Base-by-base conservation (phyloP, 805 yeast species). In the Candida pini region DNA sequence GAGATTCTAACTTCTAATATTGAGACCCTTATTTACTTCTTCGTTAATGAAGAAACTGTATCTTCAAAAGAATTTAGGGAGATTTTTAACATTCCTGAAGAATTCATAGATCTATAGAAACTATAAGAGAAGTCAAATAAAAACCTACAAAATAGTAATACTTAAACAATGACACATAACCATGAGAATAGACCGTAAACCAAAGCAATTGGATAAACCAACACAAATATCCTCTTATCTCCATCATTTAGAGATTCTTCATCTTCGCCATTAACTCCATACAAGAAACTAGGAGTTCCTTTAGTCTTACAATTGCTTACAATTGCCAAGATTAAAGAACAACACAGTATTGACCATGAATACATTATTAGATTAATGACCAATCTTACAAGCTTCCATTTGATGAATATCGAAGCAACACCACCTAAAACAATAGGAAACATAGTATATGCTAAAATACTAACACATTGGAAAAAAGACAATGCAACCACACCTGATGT, bases 401-500 rank as follows among this genome's bases (percentile, higher is more conserved):
- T 51, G 26, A 74, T 43, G 5, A 71, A 52, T 3, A 71, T 58
- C 31, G 75, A 63, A 13, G 69, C 31, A 8, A 73, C 31, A 4
- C 68, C 73, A 4, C 79, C 78, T 7, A 69, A 42, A 2, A 69
- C 63, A 18, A 74, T 62, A 2, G 81, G 81, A 48, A 74, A 74
- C 56, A 72, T 54, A 18, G 76, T 65, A 54, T 75, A 75, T 2
- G 78, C 75, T 10, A 73, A 58, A 18, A 78, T 75, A 51, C 76
- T 68, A 20, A 75, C 59, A 33, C 79, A 74, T 26, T 74, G 73
- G 62, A 73, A 63, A 36, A 73, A 71, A 3, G 77, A 69, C 18
- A 75, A 62, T 25, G 66, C 68, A 20, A 61, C 48, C 4, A 57
- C 53, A 8, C 62, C 63, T 5, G 53, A 44, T 4, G 62, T 49